Evolutionary conservation across 116 monocot species (phyloP).

Genomic region (Trichopus zeylanicus): DNA sequence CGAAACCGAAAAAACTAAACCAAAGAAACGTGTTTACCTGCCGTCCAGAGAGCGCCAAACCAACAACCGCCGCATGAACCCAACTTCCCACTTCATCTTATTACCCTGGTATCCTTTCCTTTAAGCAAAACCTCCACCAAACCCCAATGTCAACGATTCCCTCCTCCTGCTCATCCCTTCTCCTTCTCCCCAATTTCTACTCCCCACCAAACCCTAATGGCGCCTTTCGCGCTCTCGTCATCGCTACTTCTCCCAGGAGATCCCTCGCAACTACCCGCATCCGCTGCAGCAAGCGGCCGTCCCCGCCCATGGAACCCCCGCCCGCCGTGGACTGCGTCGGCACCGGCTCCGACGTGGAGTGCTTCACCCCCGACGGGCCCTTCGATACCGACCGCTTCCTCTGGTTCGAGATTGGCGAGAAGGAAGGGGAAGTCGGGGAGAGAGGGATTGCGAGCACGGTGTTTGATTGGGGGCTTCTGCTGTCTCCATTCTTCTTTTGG

Average conservation of each 20-base stretch:
- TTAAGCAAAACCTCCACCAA: slow-evolving; percentile 1
- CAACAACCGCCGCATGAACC: too few relatives aligned
- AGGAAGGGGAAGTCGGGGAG: background rate
- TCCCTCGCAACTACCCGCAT: background rate
- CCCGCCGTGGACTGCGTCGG: slow-evolving; percentile 55
- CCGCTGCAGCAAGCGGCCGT: background rate
- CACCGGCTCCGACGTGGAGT: slow-evolving; percentile 59
- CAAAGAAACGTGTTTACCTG: too few relatives aligned
- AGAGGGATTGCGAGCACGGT: slow-evolving; percentile 10
- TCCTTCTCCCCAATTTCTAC: slow-evolving; percentile 6
- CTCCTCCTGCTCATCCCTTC: slow-evolving; percentile 1
- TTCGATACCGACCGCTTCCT: background rate
- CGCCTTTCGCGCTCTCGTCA: background rate
- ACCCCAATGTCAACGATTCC: background rate
- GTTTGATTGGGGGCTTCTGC: slow-evolving; percentile 51
- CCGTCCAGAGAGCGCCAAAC: too few relatives aligned
- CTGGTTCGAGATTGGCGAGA: slow-evolving; percentile 14
- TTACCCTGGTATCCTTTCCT: background rate
- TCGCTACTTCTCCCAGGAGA: background rate
- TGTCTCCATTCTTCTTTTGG: slow-evolving; percentile 99
- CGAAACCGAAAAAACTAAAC: too few relatives aligned
- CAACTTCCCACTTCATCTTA: too few relatives aligned
- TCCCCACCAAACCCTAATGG: background rate
- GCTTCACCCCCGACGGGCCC: slow-evolving; percentile 20
- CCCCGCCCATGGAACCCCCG: background rate